phyloP scores from a whole-genome alignment of 2,329 filamentous ascomycete genomes.

The Pseudogymnoascus sp. region DNA sequence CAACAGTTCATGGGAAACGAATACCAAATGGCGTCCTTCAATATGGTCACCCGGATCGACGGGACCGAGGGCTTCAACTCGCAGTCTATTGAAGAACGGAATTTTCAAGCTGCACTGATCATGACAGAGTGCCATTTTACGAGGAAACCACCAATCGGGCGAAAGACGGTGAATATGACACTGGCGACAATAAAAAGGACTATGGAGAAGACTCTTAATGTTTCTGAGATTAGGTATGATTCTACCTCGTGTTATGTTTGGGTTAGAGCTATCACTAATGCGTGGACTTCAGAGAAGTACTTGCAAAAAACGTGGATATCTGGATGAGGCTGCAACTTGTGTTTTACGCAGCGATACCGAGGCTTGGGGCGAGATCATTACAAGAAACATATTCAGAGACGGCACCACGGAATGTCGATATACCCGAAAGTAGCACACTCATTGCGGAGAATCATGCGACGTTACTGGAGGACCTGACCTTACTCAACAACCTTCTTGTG shows the following conservation, averaged over 20 bases:
- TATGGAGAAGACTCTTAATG: slow-evolving; percentile 55
- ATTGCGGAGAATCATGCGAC: slow-evolving; percentile 56
- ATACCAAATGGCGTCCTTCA: slow-evolving; percentile 11
- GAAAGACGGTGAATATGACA: slow-evolving; percentile 48
- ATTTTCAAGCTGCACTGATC: slow-evolving; percentile 54
- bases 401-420: slow-evolving; percentile 51
- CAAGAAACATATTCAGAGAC: slow-evolving; percentile 48
- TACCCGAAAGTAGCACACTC: slow-evolving; percentile 55
- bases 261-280: not conserved
- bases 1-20: slow-evolving; percentile 5
- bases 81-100: slow-evolving; percentile 56
- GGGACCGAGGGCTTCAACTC: slow-evolving; percentile 18
- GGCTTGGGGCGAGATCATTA: slow-evolving; percentile 53
- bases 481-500: slow-evolving; percentile 61
- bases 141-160: slow-evolving; percentile 50
- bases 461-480: slow-evolving; percentile 56
- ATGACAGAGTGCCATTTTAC: slow-evolving; percentile 57
- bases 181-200: slow-evolving; percentile 53
- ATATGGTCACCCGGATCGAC: slow-evolving; percentile 11
- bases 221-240: slow-evolving; percentile 50
- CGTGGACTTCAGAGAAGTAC: slow-evolving; percentile 41
- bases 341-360: slow-evolving; percentile 55
- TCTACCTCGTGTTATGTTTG: not conserved
- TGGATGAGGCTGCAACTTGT: slow-evolving; percentile 60
- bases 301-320: slow-evolving; percentile 57